phyloP scores from a whole-genome alignment of 176 grass and related monocot species.

The Areca catechu region DNA sequence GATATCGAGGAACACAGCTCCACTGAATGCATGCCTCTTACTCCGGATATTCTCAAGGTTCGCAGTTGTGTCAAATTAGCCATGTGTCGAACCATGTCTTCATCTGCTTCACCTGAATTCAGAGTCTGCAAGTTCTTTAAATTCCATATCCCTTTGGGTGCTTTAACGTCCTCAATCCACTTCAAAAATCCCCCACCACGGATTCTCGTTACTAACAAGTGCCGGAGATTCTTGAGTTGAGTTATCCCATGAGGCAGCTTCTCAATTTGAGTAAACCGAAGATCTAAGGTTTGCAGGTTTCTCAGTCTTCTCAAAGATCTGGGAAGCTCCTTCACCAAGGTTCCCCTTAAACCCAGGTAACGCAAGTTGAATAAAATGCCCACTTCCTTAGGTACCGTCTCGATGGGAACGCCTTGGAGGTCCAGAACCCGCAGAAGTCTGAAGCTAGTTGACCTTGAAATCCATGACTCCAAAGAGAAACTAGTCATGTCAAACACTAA shows the following conservation, averaged over 20 bases:
- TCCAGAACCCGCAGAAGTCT: too few species aligned
- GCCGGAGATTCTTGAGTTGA: conserved; percentile 3
- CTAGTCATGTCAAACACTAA: too few species aligned
- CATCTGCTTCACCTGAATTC: conserved; percentile 4
- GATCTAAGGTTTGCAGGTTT: conserved; percentile 15
- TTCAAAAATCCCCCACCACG: too few species aligned
- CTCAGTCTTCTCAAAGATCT: background rate
- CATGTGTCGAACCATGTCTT: background rate
- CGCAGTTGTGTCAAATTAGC: conserved; percentile 2
- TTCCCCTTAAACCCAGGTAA: conserved; percentile 9
- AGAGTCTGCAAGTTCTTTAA: conserved; percentile 17
- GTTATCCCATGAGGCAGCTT: background rate
- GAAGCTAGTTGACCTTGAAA: too few species aligned
- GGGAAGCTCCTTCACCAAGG: conserved; percentile 2
- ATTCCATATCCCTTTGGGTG: background rate
- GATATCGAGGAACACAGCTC: background rate
- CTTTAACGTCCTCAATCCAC: too few species aligned
- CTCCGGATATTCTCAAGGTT: background rate
- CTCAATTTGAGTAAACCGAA: background rate
- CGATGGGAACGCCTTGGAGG: too few species aligned
- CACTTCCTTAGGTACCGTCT: background rate
- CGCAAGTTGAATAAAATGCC: background rate
- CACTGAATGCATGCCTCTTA: background rate
- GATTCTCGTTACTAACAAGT: background rate
- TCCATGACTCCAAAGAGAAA: too few species aligned